Conservation (phyloP, 169 alveolate genomes). For the Plasmodium gallinaceum region DNA sequence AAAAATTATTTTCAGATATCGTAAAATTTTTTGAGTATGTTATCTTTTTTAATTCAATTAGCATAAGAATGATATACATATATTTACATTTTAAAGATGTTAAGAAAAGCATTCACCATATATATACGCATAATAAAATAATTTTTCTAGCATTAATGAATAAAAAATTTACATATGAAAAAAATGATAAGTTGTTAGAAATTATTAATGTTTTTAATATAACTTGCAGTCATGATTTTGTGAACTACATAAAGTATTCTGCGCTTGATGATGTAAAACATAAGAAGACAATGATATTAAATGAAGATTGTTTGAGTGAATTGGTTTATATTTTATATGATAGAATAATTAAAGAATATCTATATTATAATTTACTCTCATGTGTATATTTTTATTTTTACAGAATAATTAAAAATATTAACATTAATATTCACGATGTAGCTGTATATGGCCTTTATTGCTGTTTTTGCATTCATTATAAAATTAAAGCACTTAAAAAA, state of each 20-base stretch:
- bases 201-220: slow-evolving; percentile 31
- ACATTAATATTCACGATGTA: slow-evolving; percentile 34
- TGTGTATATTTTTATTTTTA: slow-evolving; percentile 64
- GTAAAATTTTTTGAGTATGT: slow-evolving; percentile 60
- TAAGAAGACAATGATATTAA: slow-evolving; percentile 1
- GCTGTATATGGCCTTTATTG: slow-evolving; percentile 49
- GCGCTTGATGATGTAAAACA: background rate
- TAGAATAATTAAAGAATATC: slow-evolving; percentile 41
- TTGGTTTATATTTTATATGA: slow-evolving; percentile 20
- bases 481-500: slow-evolving; percentile 47
- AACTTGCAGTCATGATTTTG: slow-evolving; percentile 26
- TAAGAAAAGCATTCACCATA: slow-evolving; percentile 58
- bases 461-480: slow-evolving; percentile 55
- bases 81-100: slow-evolving; percentile 67
- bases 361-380: slow-evolving; percentile 62
- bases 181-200: background rate
- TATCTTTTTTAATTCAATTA: slow-evolving; percentile 54
- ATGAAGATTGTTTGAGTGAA: background rate
- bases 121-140: slow-evolving; percentile 65
- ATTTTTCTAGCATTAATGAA: slow-evolving; percentile 43
- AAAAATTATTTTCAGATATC: slow-evolving; percentile 32
- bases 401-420: slow-evolving; percentile 54
- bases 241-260: slow-evolving; percentile 15
- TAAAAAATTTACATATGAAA: background rate
- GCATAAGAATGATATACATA: slow-evolving; percentile 69